These are phyloP conservation scores for Pterula multifida DNA, from an alignment of 1,284 basidiomycete genomes.

Conservation along the genomic window DNA sequence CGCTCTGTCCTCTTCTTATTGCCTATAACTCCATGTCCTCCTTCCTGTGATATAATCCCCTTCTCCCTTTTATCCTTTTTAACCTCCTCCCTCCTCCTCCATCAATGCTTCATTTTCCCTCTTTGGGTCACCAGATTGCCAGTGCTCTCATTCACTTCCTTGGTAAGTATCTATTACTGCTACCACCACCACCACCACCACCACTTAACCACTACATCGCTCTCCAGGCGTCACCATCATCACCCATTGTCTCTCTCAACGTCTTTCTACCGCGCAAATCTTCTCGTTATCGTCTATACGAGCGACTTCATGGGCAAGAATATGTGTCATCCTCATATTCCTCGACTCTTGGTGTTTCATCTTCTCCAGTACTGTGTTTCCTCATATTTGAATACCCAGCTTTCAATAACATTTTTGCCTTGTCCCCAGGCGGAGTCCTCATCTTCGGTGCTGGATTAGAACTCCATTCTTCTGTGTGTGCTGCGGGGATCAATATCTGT, in stretches of 20 bases:
- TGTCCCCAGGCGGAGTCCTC: slow-evolving; percentile 19
- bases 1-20: not conserved
- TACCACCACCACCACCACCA: slow-evolving; percentile 16
- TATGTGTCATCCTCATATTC: slow-evolving; percentile 18
- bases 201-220: too few species aligned
- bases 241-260: slow-evolving; percentile 18
- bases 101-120: not conserved
- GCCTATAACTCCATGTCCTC: not conserved
- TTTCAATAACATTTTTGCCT: too few species aligned
- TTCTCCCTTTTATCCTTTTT: not conserved
- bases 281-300: slow-evolving; percentile 13
- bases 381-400: too few species aligned
- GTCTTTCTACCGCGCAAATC: slow-evolving; percentile 14
- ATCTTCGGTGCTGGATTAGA: slow-evolving; percentile 26
- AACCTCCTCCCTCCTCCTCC: not conserved
- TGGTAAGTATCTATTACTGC: not conserved
- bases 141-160: not conserved
- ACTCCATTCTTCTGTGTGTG: slow-evolving; percentile 18
- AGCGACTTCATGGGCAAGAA: slow-evolving; percentile 16
- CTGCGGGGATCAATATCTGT: slow-evolving; percentile 23
- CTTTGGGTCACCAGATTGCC: not conserved
- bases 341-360: slow-evolving; percentile 23
- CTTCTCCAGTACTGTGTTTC: slow-evolving; percentile 18
- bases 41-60: too few species aligned
- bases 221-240: slow-evolving; percentile 20